phyloP scores from a whole-genome alignment of 192 early-diverging fungal genomes.

The Allomyces macrogynus region DNA sequence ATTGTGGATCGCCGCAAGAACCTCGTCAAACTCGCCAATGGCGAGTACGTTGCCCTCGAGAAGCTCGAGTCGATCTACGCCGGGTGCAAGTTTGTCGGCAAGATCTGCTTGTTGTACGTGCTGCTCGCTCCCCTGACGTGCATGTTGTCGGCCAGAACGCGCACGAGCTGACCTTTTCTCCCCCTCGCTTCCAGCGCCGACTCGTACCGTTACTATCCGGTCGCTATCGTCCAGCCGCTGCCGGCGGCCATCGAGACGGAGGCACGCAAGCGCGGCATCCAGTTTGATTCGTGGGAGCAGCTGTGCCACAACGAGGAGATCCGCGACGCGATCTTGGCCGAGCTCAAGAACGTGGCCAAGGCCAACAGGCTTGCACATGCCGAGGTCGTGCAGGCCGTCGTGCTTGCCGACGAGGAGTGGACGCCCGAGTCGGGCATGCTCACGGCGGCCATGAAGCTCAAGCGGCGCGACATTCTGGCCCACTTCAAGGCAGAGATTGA shows the following conservation, averaged over 20 bases:
- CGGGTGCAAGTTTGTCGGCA: slow-evolving; percentile 45
- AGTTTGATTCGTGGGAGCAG: slow-evolving; percentile 19
- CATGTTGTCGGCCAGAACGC: no score
- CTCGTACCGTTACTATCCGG: slow-evolving; percentile 42
- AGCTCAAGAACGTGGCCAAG: slow-evolving; percentile 22
- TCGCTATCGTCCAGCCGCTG: slow-evolving; percentile 54
- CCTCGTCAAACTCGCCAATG: slow-evolving; percentile 74
- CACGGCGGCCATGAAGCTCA: slow-evolving; percentile 88
- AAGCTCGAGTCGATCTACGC: slow-evolving; percentile 82
- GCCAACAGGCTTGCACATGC: slow-evolving; percentile 39
- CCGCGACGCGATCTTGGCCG: slow-evolving; percentile 3
- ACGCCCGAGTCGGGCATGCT: slow-evolving; percentile 65
- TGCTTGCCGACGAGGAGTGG: slow-evolving; percentile 64
- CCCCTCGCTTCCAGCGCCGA: slow-evolving; percentile 21
- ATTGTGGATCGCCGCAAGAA: slow-evolving; percentile 90
- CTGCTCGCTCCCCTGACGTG: no score
- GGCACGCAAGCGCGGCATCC: slow-evolving; percentile 18
- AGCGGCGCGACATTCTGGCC: slow-evolving; percentile 54
- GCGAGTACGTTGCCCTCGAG: slow-evolving; percentile 88
- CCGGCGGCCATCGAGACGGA: slow-evolving; percentile 29
- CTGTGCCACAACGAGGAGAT: slow-evolving; percentile 34
- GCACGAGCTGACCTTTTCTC: no score
- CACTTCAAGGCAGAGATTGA: slow-evolving; percentile 34
- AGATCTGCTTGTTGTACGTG: slow-evolving; percentile 39
- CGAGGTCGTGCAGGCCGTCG: slow-evolving; percentile 49